Evolutionary conservation across 768 basidiomycete genomes (phyloP).

Genomic region (Udeniomyces megalosporus): DNA sequence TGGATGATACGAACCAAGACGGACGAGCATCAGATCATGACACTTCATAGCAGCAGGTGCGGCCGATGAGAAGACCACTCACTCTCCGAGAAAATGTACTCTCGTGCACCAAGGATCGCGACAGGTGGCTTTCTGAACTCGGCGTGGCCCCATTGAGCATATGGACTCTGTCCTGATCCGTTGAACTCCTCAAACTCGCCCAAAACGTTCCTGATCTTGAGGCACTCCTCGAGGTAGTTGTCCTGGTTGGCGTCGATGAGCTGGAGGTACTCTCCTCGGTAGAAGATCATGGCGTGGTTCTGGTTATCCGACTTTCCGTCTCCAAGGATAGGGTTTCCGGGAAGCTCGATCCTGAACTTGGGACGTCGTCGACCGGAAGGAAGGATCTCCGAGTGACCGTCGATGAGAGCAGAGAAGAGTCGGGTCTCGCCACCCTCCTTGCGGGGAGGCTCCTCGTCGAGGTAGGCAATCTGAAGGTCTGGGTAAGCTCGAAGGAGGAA

Average conservation of each 20-base stretch:
- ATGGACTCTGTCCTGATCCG: conserved; percentile 61
- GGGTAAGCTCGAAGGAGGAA: conserved; percentile 95
- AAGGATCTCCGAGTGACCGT: conserved; percentile 91
- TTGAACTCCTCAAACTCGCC: conserved; percentile 91
- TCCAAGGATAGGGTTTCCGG: conserved; percentile 96
- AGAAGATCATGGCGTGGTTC: conserved; percentile 98
- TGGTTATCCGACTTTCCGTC: conserved; percentile 99
- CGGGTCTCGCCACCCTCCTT: conserved; percentile 91
- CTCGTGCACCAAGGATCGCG: conserved; percentile 94
- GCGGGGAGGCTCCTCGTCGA: conserved; percentile 84
- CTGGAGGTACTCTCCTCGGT: conserved; percentile 96
- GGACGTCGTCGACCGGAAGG: conserved; percentile 76
- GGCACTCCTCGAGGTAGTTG: conserved; percentile 97
- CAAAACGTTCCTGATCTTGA: conserved; percentile 97
- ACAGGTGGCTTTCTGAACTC: conserved; percentile 79
- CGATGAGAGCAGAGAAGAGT: conserved; percentile 89
- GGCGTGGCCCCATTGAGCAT: conserved; percentile 73
- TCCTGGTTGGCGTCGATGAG: conserved; percentile 99
- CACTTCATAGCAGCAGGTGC: too few relatives aligned
- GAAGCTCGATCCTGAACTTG: conserved; percentile 96
- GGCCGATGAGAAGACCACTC: not conserved
- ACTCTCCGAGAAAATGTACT: conserved; percentile 98
- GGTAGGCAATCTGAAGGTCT: conserved; percentile 93
- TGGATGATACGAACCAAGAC: not conserved
- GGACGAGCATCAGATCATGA: too few relatives aligned